Conservation (phyloP, 768 basidiomycete species). For the Trametes punicea region DNA sequence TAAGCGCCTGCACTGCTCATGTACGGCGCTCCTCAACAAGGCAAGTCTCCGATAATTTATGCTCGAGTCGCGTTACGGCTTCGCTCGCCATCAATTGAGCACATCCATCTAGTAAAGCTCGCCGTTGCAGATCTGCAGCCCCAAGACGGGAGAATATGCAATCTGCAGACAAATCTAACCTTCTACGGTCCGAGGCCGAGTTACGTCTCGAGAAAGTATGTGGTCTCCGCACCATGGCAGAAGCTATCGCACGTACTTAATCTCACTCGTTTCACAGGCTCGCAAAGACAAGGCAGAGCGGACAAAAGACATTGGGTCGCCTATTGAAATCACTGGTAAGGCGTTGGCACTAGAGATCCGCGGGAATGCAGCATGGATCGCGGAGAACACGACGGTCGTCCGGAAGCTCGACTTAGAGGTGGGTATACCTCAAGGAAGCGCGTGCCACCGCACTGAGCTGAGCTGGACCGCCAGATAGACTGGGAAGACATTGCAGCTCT, state of each 20-base stretch:
- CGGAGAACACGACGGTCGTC: conserved; percentile 76
- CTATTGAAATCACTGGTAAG: conserved; percentile 73
- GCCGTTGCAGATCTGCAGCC: not conserved
- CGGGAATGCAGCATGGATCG: conserved; percentile 76
- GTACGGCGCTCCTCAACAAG: conserved; percentile 2
- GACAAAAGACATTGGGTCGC: conserved; percentile 70
- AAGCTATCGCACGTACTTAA: not conserved
- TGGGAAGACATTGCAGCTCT: conserved; percentile 73
- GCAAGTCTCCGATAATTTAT: not conserved
- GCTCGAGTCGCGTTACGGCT: not conserved
- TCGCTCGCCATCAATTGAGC: conserved; percentile 9
- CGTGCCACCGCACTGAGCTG: conserved; percentile 2
- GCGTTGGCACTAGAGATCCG: conserved; percentile 67
- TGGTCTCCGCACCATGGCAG: conserved; percentile 4
- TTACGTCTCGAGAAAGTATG: conserved; percentile 58
- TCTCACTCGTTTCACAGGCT: conserved; percentile 39
- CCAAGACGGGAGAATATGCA: conserved; percentile 19
- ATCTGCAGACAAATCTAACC: conserved; percentile 38
- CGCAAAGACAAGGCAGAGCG: conserved; percentile 69
- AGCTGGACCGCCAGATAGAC: conserved; percentile 50
- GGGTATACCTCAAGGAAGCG: conserved; percentile 8
- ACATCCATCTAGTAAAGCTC: not conserved
- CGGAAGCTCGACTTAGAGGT: conserved; percentile 80
- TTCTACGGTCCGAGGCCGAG: conserved; percentile 72
- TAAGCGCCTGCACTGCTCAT: conserved; percentile 9